Percentiles rank a stretch among this genome's conserved stretches.
phyloP scores from a whole-genome alignment of 2,329 filamentous ascomycete species.

The Ascochyta lentis region DNA sequence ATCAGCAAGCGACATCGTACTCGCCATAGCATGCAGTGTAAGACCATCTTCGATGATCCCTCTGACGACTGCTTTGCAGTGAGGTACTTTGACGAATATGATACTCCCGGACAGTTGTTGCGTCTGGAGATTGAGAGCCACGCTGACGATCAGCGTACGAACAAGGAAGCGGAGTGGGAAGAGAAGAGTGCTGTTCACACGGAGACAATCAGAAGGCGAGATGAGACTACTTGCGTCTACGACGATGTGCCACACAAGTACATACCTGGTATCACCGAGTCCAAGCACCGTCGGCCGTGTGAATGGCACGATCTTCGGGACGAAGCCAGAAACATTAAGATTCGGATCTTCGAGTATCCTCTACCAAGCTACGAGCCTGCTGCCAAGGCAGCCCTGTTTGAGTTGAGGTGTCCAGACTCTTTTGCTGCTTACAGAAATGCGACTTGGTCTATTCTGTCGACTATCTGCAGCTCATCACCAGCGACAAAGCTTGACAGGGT shows the following conservation, averaged over 20 bases:
- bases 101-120: conserved; percentile 37
- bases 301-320: conserved; percentile 49
- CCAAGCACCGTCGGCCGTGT: conserved; percentile 7
- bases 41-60: conserved; percentile 59
- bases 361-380: conserved; percentile 51
- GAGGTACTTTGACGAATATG: conserved; percentile 52
- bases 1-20: conserved; percentile 49
- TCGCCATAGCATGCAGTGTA: conserved; percentile 17
- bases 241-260: conserved; percentile 30
- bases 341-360: conserved; percentile 58
- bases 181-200: conserved; percentile 28
- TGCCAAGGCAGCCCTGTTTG: conserved; percentile 59
- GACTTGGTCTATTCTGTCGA: conserved; percentile 58
- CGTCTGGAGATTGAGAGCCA: conserved; percentile 44
- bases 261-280: conserved; percentile 1
- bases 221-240: conserved; percentile 45
- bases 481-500: conserved; percentile 12
- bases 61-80: conserved; percentile 54
- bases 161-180: conserved; percentile 53
- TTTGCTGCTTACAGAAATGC: conserved; percentile 60
- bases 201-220: conserved; percentile 20
- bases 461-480: conserved; percentile 36
- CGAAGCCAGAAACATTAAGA: conserved; percentile 50
- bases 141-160: conserved; percentile 32
- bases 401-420: conserved; percentile 55